Evolutionary conservation across 768 basidiomycete genomes (phyloP).

Genomic region (Amanita muscaria): DNA sequence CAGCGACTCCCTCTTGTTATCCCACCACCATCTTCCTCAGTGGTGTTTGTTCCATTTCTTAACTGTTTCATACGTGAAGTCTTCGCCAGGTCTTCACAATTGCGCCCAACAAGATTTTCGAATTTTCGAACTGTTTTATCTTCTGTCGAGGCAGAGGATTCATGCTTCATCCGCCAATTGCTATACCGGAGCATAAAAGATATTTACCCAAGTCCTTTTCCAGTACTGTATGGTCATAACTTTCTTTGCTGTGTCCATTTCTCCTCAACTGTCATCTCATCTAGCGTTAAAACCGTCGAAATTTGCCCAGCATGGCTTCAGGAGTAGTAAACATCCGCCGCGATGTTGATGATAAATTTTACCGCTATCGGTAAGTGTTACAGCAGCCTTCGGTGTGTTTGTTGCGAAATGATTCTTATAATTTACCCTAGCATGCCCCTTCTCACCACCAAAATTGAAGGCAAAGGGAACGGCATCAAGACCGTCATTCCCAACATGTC

Average conservation of each 20-base stretch:
- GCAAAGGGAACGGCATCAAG: constrained; percentile 99
- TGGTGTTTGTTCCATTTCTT: constrained; percentile 2
- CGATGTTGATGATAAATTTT: constrained; percentile 95
- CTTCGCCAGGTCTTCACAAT: constrained; percentile 39
- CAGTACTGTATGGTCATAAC: constrained; percentile 38
- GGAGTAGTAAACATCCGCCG: constrained; percentile 89
- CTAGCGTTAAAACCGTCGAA: constrained; percentile 46
- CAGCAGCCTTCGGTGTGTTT: not conserved
- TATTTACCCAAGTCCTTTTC: constrained; percentile 40
- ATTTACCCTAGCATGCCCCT: constrained; percentile 72
- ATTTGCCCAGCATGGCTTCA: constrained; percentile 74
- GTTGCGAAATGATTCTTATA: not conserved
- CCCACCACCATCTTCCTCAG: constrained; percentile 5
- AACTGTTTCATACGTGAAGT: not conserved
- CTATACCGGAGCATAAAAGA: constrained; percentile 59
- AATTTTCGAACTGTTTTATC: constrained; percentile 30
- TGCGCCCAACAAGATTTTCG: constrained; percentile 46
- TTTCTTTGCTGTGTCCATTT: not conserved
- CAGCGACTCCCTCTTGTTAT: constrained; percentile 3
- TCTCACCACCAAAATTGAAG: constrained; percentile 93
- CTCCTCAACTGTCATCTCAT: not conserved
- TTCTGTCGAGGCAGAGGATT: constrained; percentile 76
- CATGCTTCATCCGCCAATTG: constrained; percentile 89
- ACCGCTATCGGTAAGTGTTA: constrained; percentile 72
- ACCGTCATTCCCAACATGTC: constrained; percentile 98